Evolutionary conservation across 2,329 filamentous ascomycete species (phyloP).

Genomic region (Calonectria montana): DNA sequence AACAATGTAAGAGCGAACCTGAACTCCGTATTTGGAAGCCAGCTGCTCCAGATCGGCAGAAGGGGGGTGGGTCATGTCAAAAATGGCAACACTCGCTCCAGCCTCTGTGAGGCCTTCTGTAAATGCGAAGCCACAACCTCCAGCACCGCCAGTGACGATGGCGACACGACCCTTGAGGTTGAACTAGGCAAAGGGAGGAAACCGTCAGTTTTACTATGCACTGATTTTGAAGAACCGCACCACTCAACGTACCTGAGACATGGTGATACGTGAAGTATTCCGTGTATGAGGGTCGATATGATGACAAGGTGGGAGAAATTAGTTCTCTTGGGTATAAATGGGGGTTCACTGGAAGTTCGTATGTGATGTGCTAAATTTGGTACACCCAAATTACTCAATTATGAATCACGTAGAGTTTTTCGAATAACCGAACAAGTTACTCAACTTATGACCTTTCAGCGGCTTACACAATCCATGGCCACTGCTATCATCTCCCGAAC

Average conservation of each 20-base stretch:
- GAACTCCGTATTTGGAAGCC: constrained; percentile 52
- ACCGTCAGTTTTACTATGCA: background rate
- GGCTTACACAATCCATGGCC: background rate
- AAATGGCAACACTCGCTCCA: constrained; percentile 67
- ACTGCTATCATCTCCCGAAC: constrained; percentile 3
- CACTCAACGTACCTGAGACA: constrained; percentile 1
- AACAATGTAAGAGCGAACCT: constrained; percentile 62
- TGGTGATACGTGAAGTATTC: background rate
- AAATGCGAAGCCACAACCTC: constrained; percentile 72
- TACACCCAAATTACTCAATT: background rate
- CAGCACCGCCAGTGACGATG: constrained; percentile 63
- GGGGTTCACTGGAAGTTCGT: background rate
- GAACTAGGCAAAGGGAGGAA: constrained; percentile 48
- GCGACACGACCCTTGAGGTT: constrained; percentile 58
- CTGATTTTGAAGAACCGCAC: background rate
- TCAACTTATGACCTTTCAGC: background rate
- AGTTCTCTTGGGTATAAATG: background rate
- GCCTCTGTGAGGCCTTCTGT: constrained; percentile 67
- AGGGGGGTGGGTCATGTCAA: constrained; percentile 66
- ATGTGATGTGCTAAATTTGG: background rate
- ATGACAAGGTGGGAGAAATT: background rate
- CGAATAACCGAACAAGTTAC: background rate
- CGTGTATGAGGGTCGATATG: background rate
- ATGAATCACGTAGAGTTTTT: background rate
- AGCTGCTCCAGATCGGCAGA: constrained; percentile 60